A percentile compares a stretch with the other conserved stretches of the same genome.
phyloP scores from a whole-genome alignment of 176 grass and related monocot genomes.

The Musa beccarii region DNA sequence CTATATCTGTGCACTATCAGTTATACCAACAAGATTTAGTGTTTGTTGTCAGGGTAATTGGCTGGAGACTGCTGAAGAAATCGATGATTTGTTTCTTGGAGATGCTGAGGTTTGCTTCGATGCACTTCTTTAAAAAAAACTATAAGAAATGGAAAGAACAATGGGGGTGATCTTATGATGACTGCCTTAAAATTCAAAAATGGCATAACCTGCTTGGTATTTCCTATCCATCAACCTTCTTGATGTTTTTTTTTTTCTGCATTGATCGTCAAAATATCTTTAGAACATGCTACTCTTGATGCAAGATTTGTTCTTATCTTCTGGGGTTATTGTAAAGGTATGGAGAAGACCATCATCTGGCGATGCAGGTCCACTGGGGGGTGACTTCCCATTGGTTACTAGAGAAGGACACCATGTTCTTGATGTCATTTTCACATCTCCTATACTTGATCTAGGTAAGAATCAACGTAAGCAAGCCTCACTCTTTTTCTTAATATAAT shows the following conservation, averaged over 20 bases:
- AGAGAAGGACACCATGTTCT: constrained; percentile 70
- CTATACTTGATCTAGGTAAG: constrained; percentile 61
- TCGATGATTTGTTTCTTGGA: constrained; percentile 81
- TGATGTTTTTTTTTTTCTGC: neutral
- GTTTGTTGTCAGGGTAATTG: constrained; percentile 64
- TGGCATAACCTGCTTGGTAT: neutral
- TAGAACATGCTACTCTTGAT: neutral
- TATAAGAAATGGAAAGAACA: no score
- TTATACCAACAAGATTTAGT: constrained; percentile 16
- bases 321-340: constrained; percentile 42
- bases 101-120: constrained; percentile 55
- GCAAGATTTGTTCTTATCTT: neutral
- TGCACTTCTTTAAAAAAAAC: neutral
- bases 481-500: neutral
- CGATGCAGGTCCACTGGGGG: constrained; percentile 51
- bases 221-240: neutral
- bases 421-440: constrained; percentile 86
- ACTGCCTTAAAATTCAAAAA: neutral
- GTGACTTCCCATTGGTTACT: constrained; percentile 68
- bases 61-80: constrained; percentile 76
- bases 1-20: neutral
- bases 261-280: neutral
- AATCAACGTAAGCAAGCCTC: neutral
- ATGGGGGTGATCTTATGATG: no score
- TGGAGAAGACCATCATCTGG: constrained; percentile 83